Evolutionary conservation across 2,329 filamentous ascomycete genomes (phyloP), one percentile per base, ranked within the genome.

Genomic region (Fusarium pininemorale): DNA sequence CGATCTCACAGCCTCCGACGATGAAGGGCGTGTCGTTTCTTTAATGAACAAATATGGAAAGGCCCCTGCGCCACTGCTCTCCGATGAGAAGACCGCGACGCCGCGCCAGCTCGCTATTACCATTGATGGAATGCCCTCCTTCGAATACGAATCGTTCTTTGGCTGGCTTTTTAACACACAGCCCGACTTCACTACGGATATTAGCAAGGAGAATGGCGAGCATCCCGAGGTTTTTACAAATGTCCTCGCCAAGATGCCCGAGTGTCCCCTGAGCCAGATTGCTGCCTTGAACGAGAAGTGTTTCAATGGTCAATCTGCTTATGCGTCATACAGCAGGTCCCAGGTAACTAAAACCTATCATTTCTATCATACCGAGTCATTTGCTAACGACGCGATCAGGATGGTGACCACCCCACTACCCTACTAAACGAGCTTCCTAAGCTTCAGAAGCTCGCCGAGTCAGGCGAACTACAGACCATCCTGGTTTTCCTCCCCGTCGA

Each of bases 41-140:
- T 83, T 89, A 74, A 84, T 94, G 77, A 89, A 90, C 77, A 83
- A 83, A 56, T 93, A 90, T 80, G 91, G 90, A 70, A 89, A 87
- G 70, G 78, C 83, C 37, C 81, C 87, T 12, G 75, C 82, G 61
- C 80, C 85, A 26, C 82, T 93, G 39, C 90, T 93, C 75, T 64
- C 79, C 9, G 78, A 81, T 47, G 70, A 73, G 16, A 73, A 78
- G 24, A 78, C 81, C 55, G 73, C 69, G 59, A 74, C 74, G 42
- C 84, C 86, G 10, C 84, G 81, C 59, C 90, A 93, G 80, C 85
- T 93, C 44, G 81, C 93, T 32, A 82, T 92, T 58, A 81, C 90
- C 74, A 83, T 92, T 57, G 87, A 91, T 78, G 89, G 90, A 77
- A 83, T 88, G 81, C 86, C 84, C 24, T 75, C 83, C 22, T 78